Conservation (phyloP, 2,329 filamentous ascomycete genomes). For the Nakataea oryzae region DNA sequence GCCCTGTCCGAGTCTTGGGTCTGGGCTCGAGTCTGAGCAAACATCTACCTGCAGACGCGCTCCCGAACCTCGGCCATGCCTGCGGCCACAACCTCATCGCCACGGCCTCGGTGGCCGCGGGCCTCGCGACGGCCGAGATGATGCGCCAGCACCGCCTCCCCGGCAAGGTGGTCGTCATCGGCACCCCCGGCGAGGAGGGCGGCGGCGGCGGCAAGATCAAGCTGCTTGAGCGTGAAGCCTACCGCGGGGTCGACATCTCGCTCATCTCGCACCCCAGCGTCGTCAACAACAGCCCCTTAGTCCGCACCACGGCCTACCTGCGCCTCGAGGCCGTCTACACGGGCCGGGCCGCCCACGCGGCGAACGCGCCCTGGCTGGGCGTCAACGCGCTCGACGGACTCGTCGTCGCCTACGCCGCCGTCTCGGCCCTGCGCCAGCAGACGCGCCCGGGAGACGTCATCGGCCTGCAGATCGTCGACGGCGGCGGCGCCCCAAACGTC, state of each 20-base stretch:
- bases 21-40: slow-evolving; percentile 6
- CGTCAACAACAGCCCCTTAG: slow-evolving; percentile 31
- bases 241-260: slow-evolving; percentile 24
- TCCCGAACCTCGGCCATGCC: slow-evolving; percentile 39
- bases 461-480: slow-evolving; percentile 40
- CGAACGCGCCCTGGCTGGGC: slow-evolving; percentile 51
- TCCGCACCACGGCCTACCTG: slow-evolving; percentile 40
- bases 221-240: slow-evolving; percentile 31
- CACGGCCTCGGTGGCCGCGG: slow-evolving; percentile 33
- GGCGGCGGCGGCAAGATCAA: slow-evolving; percentile 37
- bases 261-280: slow-evolving; percentile 32
- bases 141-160: slow-evolving; percentile 28
- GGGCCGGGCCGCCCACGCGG: slow-evolving; percentile 44
- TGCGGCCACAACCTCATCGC: slow-evolving; percentile 47
- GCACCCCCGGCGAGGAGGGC: slow-evolving; percentile 41
- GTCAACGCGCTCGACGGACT: slow-evolving; percentile 49
- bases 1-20: too few relatives aligned
- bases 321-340: slow-evolving; percentile 39
- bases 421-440: slow-evolving; percentile 45
- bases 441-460: slow-evolving; percentile 38
- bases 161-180: slow-evolving; percentile 34
- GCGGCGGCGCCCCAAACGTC: slow-evolving; percentile 42
- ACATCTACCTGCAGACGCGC: slow-evolving; percentile 26
- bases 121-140: slow-evolving; percentile 33
- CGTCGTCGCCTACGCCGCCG: slow-evolving; percentile 33